A percentile compares a stretch with the other conserved stretches of the same genome.
These are phyloP conservation scores for Dothidotthia symphoricarpi DNA, from an alignment of 2,329 filamentous ascomycete species.

Conservation along the genomic window DNA sequence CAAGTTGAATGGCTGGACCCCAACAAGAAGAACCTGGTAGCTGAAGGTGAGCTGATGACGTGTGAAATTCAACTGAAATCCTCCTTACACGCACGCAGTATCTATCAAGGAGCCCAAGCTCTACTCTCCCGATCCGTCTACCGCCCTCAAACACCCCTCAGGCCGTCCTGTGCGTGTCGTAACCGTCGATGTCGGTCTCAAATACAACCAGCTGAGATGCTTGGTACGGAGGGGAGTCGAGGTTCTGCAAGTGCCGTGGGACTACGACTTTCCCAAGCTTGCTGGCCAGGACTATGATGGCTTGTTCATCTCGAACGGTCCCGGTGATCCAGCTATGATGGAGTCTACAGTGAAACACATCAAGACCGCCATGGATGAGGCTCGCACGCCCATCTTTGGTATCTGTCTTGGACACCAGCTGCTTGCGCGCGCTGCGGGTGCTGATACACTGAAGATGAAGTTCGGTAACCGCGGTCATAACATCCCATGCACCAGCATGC, in stretches of 20 bases:
- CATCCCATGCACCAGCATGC: constrained; percentile 93
- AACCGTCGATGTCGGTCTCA: constrained; percentile 95
- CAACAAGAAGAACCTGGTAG: constrained; percentile 88
- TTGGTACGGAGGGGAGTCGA: constrained; percentile 88
- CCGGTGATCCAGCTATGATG: constrained; percentile 89
- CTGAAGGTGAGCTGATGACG: constrained; percentile 69
- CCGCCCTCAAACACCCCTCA: constrained; percentile 79
- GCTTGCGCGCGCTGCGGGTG: constrained; percentile 82
- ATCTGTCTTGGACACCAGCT: constrained; percentile 96
- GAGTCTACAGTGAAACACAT: constrained; percentile 78
- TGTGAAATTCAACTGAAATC: constrained; percentile 1
- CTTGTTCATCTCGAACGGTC: constrained; percentile 96
- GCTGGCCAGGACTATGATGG: constrained; percentile 87
- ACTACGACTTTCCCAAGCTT: constrained; percentile 81
- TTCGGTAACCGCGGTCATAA: constrained; percentile 99
- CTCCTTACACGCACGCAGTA: constrained; percentile 57
- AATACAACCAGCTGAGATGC: constrained; percentile 96
- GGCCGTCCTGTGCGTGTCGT: constrained; percentile 84
- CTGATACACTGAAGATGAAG: constrained; percentile 92
- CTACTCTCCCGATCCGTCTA: constrained; percentile 71
- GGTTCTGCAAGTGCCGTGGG: constrained; percentile 91
- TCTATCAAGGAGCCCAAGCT: constrained; percentile 84
- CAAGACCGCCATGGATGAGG: constrained; percentile 70
- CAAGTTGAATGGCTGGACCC: constrained; percentile 85
- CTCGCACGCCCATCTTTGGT: constrained; percentile 84